Conservation (phyloP, 179 eudicot genomes). For the Amaranthus tricolor region DNA sequence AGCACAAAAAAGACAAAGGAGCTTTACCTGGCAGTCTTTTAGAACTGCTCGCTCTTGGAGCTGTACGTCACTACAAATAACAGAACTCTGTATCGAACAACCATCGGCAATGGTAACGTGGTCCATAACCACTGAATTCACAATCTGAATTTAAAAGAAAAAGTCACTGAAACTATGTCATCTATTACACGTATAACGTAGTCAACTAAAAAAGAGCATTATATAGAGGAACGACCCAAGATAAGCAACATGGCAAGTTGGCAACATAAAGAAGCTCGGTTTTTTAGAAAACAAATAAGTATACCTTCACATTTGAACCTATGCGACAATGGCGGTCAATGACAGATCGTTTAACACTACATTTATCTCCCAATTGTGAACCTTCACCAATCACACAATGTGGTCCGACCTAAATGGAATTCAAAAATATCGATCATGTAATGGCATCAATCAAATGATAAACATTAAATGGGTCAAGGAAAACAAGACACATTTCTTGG, state of each 20-base stretch:
- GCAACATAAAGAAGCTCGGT: background rate
- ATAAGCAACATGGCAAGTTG: background rate
- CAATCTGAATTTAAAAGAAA: constrained; percentile 52
- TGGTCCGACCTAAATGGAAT: constrained; percentile 67
- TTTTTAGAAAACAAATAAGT: background rate
- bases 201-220: no score
- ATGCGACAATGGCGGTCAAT: constrained; percentile 95
- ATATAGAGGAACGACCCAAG: background rate
- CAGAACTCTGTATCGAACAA: constrained; percentile 92
- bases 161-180: background rate
- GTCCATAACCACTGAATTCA: constrained; percentile 85
- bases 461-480: background rate
- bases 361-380: constrained; percentile 92
- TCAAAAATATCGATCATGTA: constrained; percentile 3
- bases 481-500: background rate
- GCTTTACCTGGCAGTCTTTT: constrained; percentile 86
- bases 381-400: constrained; percentile 98
- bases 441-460: background rate
- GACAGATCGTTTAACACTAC: constrained; percentile 90
- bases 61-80: constrained; percentile 87
- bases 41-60: constrained; percentile 81
- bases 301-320: constrained; percentile 95
- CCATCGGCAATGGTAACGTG: constrained; percentile 88
- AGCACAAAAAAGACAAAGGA: background rate
- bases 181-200: background rate